A percentile compares a stretch with the other conserved stretches of the same genome.
These are phyloP conservation scores for Pleurotus eryngii DNA, from an alignment of 768 basidiomycete genomes.

Conservation along the genomic window DNA sequence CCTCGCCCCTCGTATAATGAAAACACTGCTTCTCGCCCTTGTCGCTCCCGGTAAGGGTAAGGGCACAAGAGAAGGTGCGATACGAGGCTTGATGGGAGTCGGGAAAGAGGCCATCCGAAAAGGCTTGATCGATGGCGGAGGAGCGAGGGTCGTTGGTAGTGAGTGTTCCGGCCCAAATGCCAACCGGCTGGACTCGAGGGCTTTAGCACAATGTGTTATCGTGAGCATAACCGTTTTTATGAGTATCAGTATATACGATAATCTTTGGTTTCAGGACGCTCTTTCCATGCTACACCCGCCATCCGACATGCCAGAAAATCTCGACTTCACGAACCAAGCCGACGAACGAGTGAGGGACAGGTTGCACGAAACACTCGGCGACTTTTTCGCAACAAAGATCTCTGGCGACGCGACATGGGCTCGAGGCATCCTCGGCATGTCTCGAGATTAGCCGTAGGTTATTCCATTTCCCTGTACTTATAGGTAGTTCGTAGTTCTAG, in stretches of 20 bases:
- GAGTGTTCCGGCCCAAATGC: conserved; percentile 44
- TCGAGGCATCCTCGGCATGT: conserved; percentile 43
- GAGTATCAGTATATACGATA: background rate
- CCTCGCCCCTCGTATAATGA: conserved; percentile 85
- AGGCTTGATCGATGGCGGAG: conserved; percentile 78
- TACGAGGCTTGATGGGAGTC: conserved; percentile 81
- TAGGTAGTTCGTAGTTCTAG: background rate
- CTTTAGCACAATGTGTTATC: conserved; percentile 59
- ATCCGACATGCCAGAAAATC: conserved; percentile 51
- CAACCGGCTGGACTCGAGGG: conserved; percentile 28
- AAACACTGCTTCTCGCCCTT: conserved; percentile 87
- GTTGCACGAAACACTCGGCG: conserved; percentile 55
- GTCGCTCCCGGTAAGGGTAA: conserved; percentile 67
- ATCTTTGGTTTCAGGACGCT: conserved; percentile 44
- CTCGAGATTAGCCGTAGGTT: background rate
- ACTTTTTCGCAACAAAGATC: conserved; percentile 57
- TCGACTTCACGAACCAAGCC: conserved; percentile 44
- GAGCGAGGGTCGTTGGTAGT: conserved; percentile 69
- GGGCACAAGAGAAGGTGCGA: conserved; percentile 86
- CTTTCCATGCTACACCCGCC: conserved; percentile 55
- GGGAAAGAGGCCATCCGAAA: conserved; percentile 84
- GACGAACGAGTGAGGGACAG: conserved; percentile 46
- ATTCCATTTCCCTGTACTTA: background rate
- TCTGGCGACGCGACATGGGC: conserved; percentile 65
- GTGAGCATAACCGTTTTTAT: conserved; percentile 30